Evolutionary conservation across 2,329 filamentous ascomycete species (phyloP).

Genomic region (Gnomoniopsis smithogilvyi): DNA sequence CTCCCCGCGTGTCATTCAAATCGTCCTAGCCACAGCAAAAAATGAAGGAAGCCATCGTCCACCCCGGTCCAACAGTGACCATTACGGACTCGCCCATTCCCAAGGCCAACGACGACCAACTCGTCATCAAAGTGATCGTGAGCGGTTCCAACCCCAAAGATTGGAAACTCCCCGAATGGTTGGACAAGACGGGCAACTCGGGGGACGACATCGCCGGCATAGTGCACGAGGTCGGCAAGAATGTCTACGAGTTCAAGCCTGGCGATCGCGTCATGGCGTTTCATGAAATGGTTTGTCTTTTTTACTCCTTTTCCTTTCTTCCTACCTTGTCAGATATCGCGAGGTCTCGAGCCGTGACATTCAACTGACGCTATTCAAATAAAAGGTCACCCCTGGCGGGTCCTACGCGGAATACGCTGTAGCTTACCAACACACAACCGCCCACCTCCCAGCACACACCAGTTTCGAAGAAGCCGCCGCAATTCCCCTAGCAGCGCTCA

Average conservation of each 20-base stretch:
- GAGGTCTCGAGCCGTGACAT: too few species aligned
- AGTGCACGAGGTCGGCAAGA: constrained; percentile 50
- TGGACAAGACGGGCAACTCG: constrained; percentile 32
- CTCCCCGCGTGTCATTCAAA: too few species aligned
- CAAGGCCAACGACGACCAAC: constrained; percentile 33
- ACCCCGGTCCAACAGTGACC: constrained; percentile 26
- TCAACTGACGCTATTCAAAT: too few species aligned
- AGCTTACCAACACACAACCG: constrained; percentile 37
- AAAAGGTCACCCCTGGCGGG: constrained; percentile 26
- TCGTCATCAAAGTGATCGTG: constrained; percentile 40
- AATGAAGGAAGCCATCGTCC: constrained; percentile 15
- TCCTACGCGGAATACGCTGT: constrained; percentile 41
- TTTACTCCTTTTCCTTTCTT: background rate
- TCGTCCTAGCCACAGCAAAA: background rate
- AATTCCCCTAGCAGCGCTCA: constrained; percentile 41
- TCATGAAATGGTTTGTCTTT: constrained; percentile 34
- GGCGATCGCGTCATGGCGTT: constrained; percentile 57
- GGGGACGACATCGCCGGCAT: constrained; percentile 56
- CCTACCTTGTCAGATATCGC: too few species aligned
- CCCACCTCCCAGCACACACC: constrained; percentile 34
- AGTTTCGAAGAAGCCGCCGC: constrained; percentile 40
- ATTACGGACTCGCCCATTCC: constrained; percentile 39
- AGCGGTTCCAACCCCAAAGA: constrained; percentile 47
- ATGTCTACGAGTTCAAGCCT: constrained; percentile 54
- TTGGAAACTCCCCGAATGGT: constrained; percentile 35